Conservation (phyloP, 371 early-diverging fungal genomes). For the Coemansia linderi region DNA sequence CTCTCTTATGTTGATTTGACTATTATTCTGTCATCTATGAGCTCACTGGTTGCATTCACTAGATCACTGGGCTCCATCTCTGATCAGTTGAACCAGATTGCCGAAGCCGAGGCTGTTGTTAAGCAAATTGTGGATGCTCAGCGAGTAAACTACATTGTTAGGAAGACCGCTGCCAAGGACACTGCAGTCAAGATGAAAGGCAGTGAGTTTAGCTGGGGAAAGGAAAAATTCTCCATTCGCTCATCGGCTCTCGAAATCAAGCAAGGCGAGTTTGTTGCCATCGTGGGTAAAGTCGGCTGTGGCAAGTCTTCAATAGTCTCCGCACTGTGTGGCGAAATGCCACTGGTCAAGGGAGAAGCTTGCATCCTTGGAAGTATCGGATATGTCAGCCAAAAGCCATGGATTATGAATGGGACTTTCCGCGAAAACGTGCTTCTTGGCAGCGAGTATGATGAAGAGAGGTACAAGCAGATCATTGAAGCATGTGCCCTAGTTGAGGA, state of each 20-base stretch:
- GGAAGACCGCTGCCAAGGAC: background rate
- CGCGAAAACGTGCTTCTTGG: conserved; percentile 91
- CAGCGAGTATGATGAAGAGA: conserved; percentile 66
- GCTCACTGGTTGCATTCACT: conserved; percentile 17
- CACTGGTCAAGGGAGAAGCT: conserved; percentile 65
- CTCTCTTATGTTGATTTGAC: conserved; percentile 17
- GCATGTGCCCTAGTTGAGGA: conserved; percentile 70
- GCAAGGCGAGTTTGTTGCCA: conserved; percentile 68
- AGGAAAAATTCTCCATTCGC: conserved; percentile 62
- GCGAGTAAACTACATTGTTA: background rate
- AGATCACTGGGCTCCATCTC: conserved; percentile 1
- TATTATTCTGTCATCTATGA: conserved; percentile 13
- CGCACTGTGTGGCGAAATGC: conserved; percentile 86
- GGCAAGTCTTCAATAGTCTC: conserved; percentile 86
- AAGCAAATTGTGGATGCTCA: background rate
- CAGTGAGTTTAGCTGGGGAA: conserved; percentile 26
- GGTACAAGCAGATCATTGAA: conserved; percentile 64
- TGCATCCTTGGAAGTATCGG: conserved; percentile 75
- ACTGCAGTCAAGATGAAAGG: conserved; percentile 1
- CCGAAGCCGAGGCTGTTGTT: background rate
- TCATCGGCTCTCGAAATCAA: conserved; percentile 65
- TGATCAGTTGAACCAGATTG: background rate
- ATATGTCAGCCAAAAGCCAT: conserved; percentile 87
- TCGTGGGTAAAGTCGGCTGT: conserved; percentile 85
- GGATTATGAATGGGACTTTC: conserved; percentile 91